Evolutionary conservation across 208 protist species (phyloP).

Genomic region (Crithidia brevicula): DNA sequence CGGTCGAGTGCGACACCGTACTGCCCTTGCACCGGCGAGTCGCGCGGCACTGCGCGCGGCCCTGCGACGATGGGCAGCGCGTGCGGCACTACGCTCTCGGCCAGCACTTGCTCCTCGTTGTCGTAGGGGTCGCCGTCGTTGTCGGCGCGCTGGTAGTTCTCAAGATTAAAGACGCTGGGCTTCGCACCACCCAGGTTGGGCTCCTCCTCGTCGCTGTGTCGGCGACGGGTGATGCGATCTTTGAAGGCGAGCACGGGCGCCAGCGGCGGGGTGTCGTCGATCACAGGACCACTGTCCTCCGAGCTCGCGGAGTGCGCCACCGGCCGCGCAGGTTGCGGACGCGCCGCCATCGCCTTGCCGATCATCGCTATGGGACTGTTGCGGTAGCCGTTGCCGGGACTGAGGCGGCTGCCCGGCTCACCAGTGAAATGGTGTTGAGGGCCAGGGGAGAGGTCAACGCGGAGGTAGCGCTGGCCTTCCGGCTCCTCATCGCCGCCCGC

Average conservation of each 20-base stretch:
- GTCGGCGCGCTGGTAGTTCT: neutral
- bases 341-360: neutral
- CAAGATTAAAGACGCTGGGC: conserved; percentile 26
- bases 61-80: conserved; percentile 1
- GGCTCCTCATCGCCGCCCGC: neutral
- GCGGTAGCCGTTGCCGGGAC: conserved; percentile 18
- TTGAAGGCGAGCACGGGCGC: conserved; percentile 13
- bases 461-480: neutral
- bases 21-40: conserved; percentile 2
- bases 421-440: neutral
- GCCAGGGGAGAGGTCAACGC: neutral
- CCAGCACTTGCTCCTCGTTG: conserved; percentile 1
- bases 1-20: neutral
- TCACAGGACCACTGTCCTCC: conserved; percentile 31
- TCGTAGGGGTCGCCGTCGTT: neutral
- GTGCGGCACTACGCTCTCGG: conserved; percentile 13
- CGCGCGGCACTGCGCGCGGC: neutral
- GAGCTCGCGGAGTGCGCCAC: conserved; percentile 21
- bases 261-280: conserved; percentile 35
- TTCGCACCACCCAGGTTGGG: neutral
- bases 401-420: conserved; percentile 9
- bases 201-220: conserved; percentile 11
- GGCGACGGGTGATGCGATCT: conserved; percentile 22
- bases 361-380: conserved; percentile 1
- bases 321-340: neutral